phyloP scores from a whole-genome alignment of 768 basidiomycete species.

The Suillus hirtellus region DNA sequence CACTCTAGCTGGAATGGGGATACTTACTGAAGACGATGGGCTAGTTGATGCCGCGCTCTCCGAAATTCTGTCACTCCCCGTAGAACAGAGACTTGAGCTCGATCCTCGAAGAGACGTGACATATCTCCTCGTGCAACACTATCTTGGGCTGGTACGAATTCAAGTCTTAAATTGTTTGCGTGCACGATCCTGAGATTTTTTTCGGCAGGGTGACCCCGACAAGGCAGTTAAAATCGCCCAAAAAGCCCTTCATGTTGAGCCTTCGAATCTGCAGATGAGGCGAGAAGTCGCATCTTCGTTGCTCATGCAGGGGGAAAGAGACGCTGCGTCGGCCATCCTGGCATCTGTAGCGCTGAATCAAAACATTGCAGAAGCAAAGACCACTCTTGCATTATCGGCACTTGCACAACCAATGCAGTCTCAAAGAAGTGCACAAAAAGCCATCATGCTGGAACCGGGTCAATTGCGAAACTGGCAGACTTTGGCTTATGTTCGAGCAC shows the following conservation, averaged over 20 bases:
- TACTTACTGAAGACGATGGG: constrained; percentile 73
- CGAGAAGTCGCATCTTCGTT: constrained; percentile 56
- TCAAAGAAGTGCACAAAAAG: constrained; percentile 55
- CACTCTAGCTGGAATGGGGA: constrained; percentile 86
- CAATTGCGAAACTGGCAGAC: constrained; percentile 55
- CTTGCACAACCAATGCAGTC: constrained; percentile 40
- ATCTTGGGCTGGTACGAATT: constrained; percentile 64
- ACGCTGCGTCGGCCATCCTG: constrained; percentile 50
- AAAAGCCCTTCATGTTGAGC: constrained; percentile 57
- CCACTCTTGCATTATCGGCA: constrained; percentile 51
- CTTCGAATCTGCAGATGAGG: constrained; percentile 48
- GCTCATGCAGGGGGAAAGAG: constrained; percentile 46
- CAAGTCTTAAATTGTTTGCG: neutral
- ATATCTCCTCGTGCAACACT: constrained; percentile 70
- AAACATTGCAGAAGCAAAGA: constrained; percentile 38
- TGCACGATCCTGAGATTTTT: constrained; percentile 5
- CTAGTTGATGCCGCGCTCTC: constrained; percentile 85
- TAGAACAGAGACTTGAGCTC: constrained; percentile 61
- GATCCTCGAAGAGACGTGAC: constrained; percentile 73
- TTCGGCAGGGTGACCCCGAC: constrained; percentile 44
- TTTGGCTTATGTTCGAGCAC: constrained; percentile 53
- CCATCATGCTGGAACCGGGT: constrained; percentile 56
- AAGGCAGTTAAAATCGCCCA: constrained; percentile 57
- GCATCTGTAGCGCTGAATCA: constrained; percentile 30
- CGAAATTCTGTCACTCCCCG: constrained; percentile 70